Base-by-base conservation (phyloP, 164 flowering plant genomes). In the Houttuynia cordata region DNA sequence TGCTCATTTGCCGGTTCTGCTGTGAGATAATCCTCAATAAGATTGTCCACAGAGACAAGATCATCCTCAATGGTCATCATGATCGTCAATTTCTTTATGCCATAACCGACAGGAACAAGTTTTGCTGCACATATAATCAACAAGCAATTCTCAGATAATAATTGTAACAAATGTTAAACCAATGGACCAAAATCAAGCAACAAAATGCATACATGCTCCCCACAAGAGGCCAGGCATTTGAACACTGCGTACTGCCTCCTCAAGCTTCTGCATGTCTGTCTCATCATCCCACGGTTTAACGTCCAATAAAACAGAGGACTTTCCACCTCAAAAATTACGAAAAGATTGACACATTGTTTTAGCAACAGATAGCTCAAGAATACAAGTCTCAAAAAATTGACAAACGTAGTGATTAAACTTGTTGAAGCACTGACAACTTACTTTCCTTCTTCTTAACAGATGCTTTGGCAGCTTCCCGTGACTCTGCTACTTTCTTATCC, bases 201-300 rank as follows among this genome's bases (percentile, higher is more conserved):
- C 17, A 45, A 1, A 45, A 10, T 45, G 17, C 70, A 1, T 75
- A 76, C 75, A 74, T 67, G 76, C 79, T 69, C 79, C 76, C 79
- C 97, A 91, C 3, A 78, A 34, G 42, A 91, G 88, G 42, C 97
- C 97, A 0, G 73, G 76, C 94, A 85, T 70, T 68, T 91, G 73
- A 37, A 91, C 62, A 40, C 80, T 74, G 51, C 96, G 82, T 41
- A 91, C 96, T 60, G 76, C 76, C 79, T 91, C 94, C 73, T 91
- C 97, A 49, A 91, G 74, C 81, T 86, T 84, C 78, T 84, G 80
- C 97, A 91, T 87, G 84, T 91, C 97, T 0, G 97, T 91, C 78
- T 91, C 97, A 71, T 91, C 97, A 72, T 91, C 97, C 97, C 97
- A 91, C 14, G 97, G 97, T 64, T 91, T 91, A 39, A 91, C 81